Evolutionary conservation across 2,329 filamentous ascomycete species (phyloP), one percentile per base, ranked within the genome.

Genomic region (Pestalotiopsis sp.): DNA sequence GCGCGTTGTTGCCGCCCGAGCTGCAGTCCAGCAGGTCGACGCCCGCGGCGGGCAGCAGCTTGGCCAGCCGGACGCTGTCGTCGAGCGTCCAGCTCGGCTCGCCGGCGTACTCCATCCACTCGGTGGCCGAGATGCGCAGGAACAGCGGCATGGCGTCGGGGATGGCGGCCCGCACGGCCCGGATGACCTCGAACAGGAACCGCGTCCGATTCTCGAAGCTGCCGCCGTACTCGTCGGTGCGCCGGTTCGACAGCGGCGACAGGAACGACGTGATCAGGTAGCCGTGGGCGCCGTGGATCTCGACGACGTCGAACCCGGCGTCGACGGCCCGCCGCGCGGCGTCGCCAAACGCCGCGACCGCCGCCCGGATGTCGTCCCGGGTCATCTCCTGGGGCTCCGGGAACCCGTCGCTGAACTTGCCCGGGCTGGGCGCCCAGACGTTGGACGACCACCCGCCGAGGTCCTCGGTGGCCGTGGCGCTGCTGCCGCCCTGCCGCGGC

Each of bases 11-110:
- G 52, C 93, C 95, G 41, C 90, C 94, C 1, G 90, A 91, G 74
- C 91, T 94, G 68, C 97, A 89, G 78, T 98, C 95, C 38, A 97
- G 85, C 17, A 97, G 83, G 78, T 98, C 95, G 58, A 97, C 87
- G 38, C 95, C 95, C 13, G 86, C 84, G 0, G 86, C 87, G 0
- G 93, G 92, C 1, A 98, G 86, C 11, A 91, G 82, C 76, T 88
- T 86, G 14, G 93, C 92, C 3, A 96, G 87, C 67, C 81, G 83
- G 71, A 92, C 87, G 69, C 80, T 92, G 72, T 94, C 87, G 58
- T 91, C 86, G n/a, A 91, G 74, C 4, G 89, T 90, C 94, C 94
- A 97, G 27, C 82, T 85, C 6, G 82, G 80, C 41, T 82, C 81
- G 6, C 81, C 82, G 58, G 84, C 81, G 70, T 85, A 81, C 71